These are phyloP conservation scores for Boletales sp. DNA, from an alignment of 768 basidiomycete species.

Conservation along the genomic window DNA sequence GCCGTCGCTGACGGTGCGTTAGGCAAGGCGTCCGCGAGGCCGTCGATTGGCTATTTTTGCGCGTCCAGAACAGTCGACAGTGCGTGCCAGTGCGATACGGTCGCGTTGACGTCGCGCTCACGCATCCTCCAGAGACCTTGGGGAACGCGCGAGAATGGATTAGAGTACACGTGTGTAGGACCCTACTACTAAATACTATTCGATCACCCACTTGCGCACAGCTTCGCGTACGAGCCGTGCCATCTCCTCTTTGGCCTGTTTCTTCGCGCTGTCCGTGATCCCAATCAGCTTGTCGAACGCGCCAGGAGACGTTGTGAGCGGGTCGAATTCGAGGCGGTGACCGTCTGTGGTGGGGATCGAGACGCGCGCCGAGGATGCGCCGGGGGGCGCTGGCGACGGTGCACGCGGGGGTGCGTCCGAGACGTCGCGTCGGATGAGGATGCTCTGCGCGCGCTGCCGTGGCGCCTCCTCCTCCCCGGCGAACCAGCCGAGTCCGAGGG, in stretches of 20 bases:
- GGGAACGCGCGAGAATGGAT: slow-evolving; percentile 6
- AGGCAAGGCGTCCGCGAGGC: slow-evolving; percentile 89
- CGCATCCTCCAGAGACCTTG: slow-evolving; percentile 15
- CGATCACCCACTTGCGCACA: slow-evolving; percentile 73
- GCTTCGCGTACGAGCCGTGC: slow-evolving; percentile 66
- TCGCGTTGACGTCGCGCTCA: not conserved
- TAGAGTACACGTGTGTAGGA: no score
- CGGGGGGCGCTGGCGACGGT: slow-evolving; percentile 2
- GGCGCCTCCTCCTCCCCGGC: slow-evolving; percentile 28
- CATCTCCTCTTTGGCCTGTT: slow-evolving; percentile 77
- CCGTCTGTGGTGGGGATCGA: slow-evolving; percentile 82
- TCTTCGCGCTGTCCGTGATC: slow-evolving; percentile 79
- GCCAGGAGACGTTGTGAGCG: slow-evolving; percentile 66
- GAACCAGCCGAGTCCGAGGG: slow-evolving; percentile 62
- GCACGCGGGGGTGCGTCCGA: not conserved
- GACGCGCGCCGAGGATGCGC: slow-evolving; percentile 54
- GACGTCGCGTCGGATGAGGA: slow-evolving; percentile 37
- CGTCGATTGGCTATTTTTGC: slow-evolving; percentile 91
- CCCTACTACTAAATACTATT: slow-evolving; percentile 9
- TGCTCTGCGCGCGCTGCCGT: slow-evolving; percentile 50
- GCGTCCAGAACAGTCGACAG: slow-evolving; percentile 88
- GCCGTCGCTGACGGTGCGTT: not conserved
- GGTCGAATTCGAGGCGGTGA: slow-evolving; percentile 81
- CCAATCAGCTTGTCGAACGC: slow-evolving; percentile 74
- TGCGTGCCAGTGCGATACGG: slow-evolving; percentile 18